These are phyloP conservation scores for Thinopyrum elongatum DNA, from an alignment of 176 grass and related monocot species.

Conservation along the genomic window DNA sequence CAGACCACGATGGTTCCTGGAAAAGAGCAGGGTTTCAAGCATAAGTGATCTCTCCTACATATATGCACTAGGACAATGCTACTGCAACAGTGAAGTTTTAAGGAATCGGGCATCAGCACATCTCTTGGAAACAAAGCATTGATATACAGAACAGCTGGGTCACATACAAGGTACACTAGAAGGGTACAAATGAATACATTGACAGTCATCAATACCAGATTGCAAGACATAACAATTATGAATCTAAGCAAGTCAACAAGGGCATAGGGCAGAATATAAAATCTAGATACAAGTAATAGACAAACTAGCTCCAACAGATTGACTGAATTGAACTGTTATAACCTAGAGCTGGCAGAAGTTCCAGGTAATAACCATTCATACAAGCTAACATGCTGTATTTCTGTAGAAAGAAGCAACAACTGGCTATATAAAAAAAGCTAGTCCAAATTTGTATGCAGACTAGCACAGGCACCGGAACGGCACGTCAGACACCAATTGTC, in stretches of 20 bases:
- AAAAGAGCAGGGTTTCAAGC: neutral
- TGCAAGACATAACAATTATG: too few relatives aligned
- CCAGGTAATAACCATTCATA: neutral
- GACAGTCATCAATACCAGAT: too few relatives aligned
- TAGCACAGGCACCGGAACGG: too few relatives aligned
- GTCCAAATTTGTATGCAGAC: too few relatives aligned
- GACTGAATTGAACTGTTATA: neutral
- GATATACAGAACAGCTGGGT: too few relatives aligned
- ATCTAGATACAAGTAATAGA: neutral
- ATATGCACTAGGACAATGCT: neutral
- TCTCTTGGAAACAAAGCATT: neutral
- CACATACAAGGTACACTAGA: neutral
- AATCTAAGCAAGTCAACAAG: too few relatives aligned
- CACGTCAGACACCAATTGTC: too few relatives aligned
- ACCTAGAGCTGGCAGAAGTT: neutral
- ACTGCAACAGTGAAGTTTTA: neutral
- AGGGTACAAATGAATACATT: too few relatives aligned
- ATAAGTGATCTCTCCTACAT: neutral
- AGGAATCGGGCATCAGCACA: neutral
- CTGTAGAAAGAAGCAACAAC: neutral
- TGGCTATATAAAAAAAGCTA: neutral
- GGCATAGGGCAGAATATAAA: too few relatives aligned
- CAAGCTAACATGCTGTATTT: too few relatives aligned
- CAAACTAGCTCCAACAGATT: neutral
- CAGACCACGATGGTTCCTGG: conserved; percentile 89